Conservation (phyloP, 1,284 basidiomycete species). For the Naganishia sp. region DNA sequence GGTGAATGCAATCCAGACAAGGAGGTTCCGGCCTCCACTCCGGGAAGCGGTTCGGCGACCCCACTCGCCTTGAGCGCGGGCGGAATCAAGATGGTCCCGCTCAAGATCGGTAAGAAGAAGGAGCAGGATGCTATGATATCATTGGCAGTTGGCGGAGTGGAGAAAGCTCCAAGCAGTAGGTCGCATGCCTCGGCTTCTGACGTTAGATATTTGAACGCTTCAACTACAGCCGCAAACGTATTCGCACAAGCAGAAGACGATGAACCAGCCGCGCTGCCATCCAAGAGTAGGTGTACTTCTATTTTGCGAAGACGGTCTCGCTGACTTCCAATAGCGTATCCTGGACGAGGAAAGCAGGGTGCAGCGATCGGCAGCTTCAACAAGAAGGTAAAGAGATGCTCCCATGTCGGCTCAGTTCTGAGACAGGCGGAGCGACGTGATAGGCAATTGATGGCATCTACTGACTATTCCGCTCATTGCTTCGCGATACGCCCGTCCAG, state of each 20-base stretch:
- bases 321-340: constrained; percentile 40
- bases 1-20: neutral
- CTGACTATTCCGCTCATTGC: no score
- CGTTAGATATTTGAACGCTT: neutral
- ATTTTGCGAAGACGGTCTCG: neutral
- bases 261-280: constrained; percentile 48
- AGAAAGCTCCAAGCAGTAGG: constrained; percentile 6
- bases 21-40: neutral
- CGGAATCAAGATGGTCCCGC: constrained; percentile 28
- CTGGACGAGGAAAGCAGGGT: constrained; percentile 60
- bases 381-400: constrained; percentile 68
- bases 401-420: no score
- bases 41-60: constrained; percentile 5
- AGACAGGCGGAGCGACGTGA: no score
- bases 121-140: constrained; percentile 45
- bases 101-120: constrained; percentile 41
- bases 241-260: constrained; percentile 65
- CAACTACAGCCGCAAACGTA: constrained; percentile 38
- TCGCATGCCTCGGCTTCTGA: neutral
- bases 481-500: constrained; percentile 54
- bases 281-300: constrained; percentile 45
- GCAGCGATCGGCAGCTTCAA: constrained; percentile 80
- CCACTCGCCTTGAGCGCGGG: neutral
- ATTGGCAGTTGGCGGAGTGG: constrained; percentile 32
- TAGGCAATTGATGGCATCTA: no score